These are phyloP conservation scores for Xylaria sp. DNA, from an alignment of 2,329 filamentous ascomycete genomes.

Conservation along the genomic window DNA sequence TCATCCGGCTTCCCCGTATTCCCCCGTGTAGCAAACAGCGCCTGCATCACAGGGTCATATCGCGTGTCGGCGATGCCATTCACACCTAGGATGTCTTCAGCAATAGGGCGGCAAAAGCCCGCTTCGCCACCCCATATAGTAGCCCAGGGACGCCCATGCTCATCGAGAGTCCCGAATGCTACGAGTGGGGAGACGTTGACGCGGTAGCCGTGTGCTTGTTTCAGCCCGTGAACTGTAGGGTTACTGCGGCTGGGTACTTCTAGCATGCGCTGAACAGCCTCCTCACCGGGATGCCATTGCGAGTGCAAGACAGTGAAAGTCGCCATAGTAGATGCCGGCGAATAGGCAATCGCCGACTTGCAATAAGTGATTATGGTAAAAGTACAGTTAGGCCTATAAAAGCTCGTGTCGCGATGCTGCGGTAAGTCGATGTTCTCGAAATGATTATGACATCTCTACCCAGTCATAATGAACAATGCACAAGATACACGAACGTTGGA, in stretches of 20 bases:
- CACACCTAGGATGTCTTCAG: constrained; percentile 72
- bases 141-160: constrained; percentile 75
- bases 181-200: constrained; percentile 73
- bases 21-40: constrained; percentile 64
- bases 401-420: not conserved
- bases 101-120: constrained; percentile 74
- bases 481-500: not conserved
- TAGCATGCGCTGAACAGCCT: constrained; percentile 71
- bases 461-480: not conserved
- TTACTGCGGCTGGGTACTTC: constrained; percentile 69
- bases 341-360: not conserved
- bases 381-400: not conserved
- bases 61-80: constrained; percentile 68
- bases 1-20: constrained; percentile 14
- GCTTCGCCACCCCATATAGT: constrained; percentile 80
- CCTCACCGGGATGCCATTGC: constrained; percentile 74
- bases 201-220: constrained; percentile 68
- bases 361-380: not conserved
- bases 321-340: constrained; percentile 39
- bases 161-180: constrained; percentile 78
- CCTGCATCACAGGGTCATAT: constrained; percentile 76
- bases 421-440: not conserved
- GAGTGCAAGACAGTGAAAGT: constrained; percentile 30
- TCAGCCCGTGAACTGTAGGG: constrained; percentile 73
- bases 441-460: not conserved